These are phyloP conservation scores for Parietaria judaica DNA, from an alignment of 306 rosid species.

Conservation along the genomic window DNA sequence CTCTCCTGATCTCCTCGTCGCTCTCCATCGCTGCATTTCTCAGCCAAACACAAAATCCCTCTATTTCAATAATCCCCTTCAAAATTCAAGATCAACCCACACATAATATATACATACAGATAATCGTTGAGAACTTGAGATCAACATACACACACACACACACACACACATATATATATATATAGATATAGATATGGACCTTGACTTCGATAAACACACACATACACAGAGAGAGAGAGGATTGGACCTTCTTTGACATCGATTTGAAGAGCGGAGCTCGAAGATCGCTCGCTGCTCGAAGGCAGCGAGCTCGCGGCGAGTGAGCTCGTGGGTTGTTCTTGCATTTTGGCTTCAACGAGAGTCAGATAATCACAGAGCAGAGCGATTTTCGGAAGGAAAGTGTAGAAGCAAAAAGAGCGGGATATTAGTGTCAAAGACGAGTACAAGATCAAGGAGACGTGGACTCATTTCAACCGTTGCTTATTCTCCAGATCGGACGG, in stretches of 20 bases:
- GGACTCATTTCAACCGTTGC: slow-evolving; percentile 24
- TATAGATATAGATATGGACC: background rate
- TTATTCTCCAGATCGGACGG: slow-evolving; percentile 21
- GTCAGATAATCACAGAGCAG: background rate
- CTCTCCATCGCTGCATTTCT: slow-evolving; percentile 59
- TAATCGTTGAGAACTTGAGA: too few species aligned
- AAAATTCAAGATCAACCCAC: background rate
- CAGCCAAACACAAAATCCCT: background rate
- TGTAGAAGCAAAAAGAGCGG: slow-evolving; percentile 31
- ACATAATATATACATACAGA: background rate
- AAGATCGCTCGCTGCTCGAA: slow-evolving; percentile 64
- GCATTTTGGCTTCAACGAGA: slow-evolving; percentile 25
- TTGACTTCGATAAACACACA: background rate
- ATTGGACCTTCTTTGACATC: slow-evolving; percentile 45
- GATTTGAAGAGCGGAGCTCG: slow-evolving; percentile 51
- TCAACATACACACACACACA: too few species aligned
- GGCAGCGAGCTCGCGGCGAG: slow-evolving; percentile 51
- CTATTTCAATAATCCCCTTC: background rate
- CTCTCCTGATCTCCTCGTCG: slow-evolving; percentile 96
- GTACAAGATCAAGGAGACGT: background rate
- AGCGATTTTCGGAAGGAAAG: background rate
- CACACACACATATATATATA: too few species aligned
- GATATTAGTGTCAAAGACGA: slow-evolving; percentile 11
- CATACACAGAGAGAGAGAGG: background rate
- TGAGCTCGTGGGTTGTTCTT: slow-evolving; percentile 43